Evolutionary conservation across 2,329 filamentous ascomycete species (phyloP).

Genomic region (Colletotrichum tabaci): DNA sequence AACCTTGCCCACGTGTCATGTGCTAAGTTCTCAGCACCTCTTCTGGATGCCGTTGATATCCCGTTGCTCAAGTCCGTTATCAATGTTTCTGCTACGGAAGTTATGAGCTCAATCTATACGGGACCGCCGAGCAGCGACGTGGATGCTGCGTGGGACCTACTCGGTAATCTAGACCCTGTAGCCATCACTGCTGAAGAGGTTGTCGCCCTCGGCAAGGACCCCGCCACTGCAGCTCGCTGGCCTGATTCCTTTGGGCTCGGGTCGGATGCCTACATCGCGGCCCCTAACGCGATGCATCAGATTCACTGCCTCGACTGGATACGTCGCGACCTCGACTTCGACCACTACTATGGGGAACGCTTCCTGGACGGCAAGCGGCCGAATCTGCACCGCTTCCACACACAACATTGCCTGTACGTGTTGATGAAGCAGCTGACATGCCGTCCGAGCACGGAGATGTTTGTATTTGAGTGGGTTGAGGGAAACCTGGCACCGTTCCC

Average conservation of each 20-base stretch:
- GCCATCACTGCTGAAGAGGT: background rate
- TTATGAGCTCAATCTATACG: background rate
- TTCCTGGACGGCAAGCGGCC: background rate
- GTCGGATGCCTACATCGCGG: background rate
- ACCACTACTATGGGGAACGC: background rate
- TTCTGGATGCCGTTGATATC: background rate
- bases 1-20: background rate
- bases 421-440: background rate
- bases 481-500: background rate
- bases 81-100: background rate
- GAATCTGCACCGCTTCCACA: background rate
- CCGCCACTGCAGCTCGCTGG: background rate
- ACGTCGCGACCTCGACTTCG: background rate
- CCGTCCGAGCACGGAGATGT: background rate
- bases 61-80: background rate
- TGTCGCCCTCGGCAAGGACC: background rate
- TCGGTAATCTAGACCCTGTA: background rate
- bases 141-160: background rate
- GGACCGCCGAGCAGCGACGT: background rate
- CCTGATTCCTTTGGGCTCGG: background rate
- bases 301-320: conserved; percentile 1
- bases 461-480: background rate
- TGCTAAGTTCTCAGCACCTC: background rate
- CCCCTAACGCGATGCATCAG: background rate
- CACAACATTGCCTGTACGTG: background rate